phyloP scores from a whole-genome alignment of 1,284 basidiomycete genomes.

The Cutaneotrichosporon curvatum region DNA sequence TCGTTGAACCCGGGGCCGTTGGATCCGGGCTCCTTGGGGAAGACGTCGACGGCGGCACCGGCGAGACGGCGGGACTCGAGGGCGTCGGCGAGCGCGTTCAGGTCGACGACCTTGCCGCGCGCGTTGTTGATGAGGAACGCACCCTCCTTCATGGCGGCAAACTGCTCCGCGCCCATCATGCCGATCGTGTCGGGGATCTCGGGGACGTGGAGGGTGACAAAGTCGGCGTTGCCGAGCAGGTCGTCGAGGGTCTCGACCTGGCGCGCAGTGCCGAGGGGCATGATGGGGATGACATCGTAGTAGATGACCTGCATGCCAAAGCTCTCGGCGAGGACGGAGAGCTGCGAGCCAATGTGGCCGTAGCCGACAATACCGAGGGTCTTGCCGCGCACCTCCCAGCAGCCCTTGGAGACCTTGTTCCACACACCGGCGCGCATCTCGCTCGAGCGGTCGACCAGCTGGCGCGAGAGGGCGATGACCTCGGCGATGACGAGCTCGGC shows the following conservation, averaged over 20 bases:
- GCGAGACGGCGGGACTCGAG: constrained; percentile 80
- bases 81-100: constrained; percentile 77
- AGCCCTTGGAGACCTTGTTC: constrained; percentile 99
- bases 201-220: constrained; percentile 93
- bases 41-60: constrained; percentile 93
- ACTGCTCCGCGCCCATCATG: constrained; percentile 74
- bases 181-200: constrained; percentile 93
- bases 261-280: constrained; percentile 91
- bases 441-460: constrained; percentile 78
- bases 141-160: constrained; percentile 89
- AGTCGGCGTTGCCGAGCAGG: constrained; percentile 76
- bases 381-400: constrained; percentile 98
- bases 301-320: constrained; percentile 96
- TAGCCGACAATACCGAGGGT: constrained; percentile 97
- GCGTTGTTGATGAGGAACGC: constrained; percentile 98
- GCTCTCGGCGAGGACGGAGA: constrained; percentile 93
- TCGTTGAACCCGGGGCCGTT: constrained; percentile 83
- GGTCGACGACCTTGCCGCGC: constrained; percentile 89
- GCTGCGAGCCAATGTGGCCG: constrained; percentile 96
- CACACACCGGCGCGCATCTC: constrained; percentile 87
- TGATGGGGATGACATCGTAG: constrained; percentile 92
- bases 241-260: constrained; percentile 78
- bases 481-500: constrained; percentile 97
- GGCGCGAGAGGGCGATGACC: constrained; percentile 87
- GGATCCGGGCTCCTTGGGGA: constrained; percentile 81